Evolutionary conservation across 345 rosid species (phyloP).

Genomic region (Ceriops tagal): DNA sequence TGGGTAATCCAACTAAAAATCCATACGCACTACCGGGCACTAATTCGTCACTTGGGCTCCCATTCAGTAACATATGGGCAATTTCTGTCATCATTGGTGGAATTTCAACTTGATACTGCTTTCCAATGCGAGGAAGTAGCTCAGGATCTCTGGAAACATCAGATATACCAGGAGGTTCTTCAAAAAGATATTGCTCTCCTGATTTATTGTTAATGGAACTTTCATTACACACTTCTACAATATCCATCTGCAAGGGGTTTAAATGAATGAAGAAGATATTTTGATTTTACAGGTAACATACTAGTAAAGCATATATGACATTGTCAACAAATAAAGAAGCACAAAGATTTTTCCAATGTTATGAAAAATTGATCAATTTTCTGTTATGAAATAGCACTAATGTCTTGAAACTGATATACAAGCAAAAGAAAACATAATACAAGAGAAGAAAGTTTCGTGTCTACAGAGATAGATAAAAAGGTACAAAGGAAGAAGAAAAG

Average conservation of each 20-base stretch:
- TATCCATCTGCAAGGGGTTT: conserved; percentile 38
- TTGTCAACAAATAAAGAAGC: neutral
- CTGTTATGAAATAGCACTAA: neutral
- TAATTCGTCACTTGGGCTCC: conserved; percentile 16
- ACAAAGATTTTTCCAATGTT: neutral
- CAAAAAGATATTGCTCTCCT: conserved; percentile 29
- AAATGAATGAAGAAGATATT: conserved; percentile 7
- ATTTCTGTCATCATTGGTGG: conserved; percentile 36
- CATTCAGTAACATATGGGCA: conserved; percentile 9
- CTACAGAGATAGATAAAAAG: neutral
- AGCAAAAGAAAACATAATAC: neutral
- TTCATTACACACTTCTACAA: conserved; percentile 23
- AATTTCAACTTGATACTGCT: conserved; percentile 48
- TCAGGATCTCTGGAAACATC: conserved; percentile 40
- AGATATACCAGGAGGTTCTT: conserved; percentile 29
- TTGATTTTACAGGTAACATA: neutral
- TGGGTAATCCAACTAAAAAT: conserved; percentile 43
- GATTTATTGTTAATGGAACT: conserved; percentile 29
- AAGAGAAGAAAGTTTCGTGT: neutral
- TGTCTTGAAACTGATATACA: neutral
- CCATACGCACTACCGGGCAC: conserved; percentile 10
- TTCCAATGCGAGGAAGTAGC: conserved; percentile 54
- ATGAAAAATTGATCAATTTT: neutral
- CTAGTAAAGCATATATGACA: neutral
- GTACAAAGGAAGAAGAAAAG: neutral